Base-by-base conservation (phyloP, 2,329 filamentous ascomycete species). In the Samsoniella hepiali region DNA sequence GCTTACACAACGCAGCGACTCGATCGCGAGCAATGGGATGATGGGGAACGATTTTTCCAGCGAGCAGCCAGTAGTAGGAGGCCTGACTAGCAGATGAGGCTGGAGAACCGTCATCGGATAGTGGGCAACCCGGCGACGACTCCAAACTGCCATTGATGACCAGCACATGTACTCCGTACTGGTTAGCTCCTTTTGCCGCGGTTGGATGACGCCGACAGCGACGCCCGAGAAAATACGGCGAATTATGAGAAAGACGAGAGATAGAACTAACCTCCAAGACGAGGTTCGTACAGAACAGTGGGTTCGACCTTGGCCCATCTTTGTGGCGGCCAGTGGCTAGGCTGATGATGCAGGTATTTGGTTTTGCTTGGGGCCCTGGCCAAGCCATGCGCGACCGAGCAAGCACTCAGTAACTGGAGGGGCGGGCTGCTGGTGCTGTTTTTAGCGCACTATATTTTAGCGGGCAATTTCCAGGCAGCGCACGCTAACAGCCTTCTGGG, bases 391-490 rank as follows among this genome's bases (percentile, higher is more conserved):
- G 51, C 36, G 36, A 32, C 22, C 27, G 54, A 27, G 40, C 10
- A 27, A 29, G 38, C 36, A 56, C n/a, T n/a, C 5, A 31, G 53
- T 22, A 42, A 17, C 29, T n/a, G 31, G 22, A 47, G 56, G 45
- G 29, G 44, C n/a, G 57, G 29, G 44, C 5, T 17, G 44, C 45
- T 42, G 45, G 34, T 22, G 47, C 51, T 40, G 38, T 51, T 59
- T 59, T 59, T 58, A 42, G 57, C 47, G 47, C 57, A 40, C 34
- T 50, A 40, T 31, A 58, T 58, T 53, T 54, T 42, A 36, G 50
- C 31, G 32, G 47, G 27, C 22, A 50, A 45, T 22, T 45, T 22
- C 42, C 42, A 17, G 31, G 49, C 49, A 34, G 49, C 49, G 32
- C 32, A 17, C 34, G 54, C 54, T 44, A 44, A n/a, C 51, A 57